Base-by-base conservation (phyloP, 2,329 filamentous ascomycete species). In the Xylaria polymorpha region DNA sequence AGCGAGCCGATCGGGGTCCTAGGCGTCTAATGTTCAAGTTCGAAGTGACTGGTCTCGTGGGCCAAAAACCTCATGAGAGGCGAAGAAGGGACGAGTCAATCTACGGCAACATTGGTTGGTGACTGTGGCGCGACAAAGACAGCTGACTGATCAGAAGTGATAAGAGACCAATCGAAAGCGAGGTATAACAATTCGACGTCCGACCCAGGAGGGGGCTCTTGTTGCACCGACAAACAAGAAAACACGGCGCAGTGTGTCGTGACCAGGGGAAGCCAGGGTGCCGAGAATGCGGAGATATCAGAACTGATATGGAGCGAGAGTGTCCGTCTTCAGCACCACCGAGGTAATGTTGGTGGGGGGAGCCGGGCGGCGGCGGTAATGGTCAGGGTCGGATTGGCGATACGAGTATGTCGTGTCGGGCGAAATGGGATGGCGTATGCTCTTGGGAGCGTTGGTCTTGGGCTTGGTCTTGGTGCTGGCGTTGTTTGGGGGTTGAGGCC, bases 21-120 rank as follows among this genome's bases (percentile, higher is more conserved):
- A 51, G 18, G 62, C 8, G 60, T 37, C 35, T 55, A 44, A 15
- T 57, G 55, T 66, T 37, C 48, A 48, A 43, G 55, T 50, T 61
- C 18, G 20, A 57, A 66, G 58, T 29, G 32, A 59, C 37, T 43
- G 51, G 57, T 57, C 53, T 59, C 51, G 61, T 65, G 53, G 53
- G 56, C 46, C 46, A 72, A 67, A 71, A 69, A 53, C 65, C 67
- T 72, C 74, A 75, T 73, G 68, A 68, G 74, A 69, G 55, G 59
- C 32, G 18, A 20, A 48, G 39, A 68, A 60, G 39, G 14, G 29
- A 60, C 66, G 64, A 44, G 8, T 41, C 37, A n/a, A 59, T 63
- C 55, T 70, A 72, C 63, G 59, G 72, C 67, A 69, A 66, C 72
- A 74, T 74, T 59, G 61, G 65, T 29, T 37, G 61, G 67, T 29